Conservation (phyloP, 2,329 filamentous ascomycete genomes). For the Talaromyces sp. region DNA sequence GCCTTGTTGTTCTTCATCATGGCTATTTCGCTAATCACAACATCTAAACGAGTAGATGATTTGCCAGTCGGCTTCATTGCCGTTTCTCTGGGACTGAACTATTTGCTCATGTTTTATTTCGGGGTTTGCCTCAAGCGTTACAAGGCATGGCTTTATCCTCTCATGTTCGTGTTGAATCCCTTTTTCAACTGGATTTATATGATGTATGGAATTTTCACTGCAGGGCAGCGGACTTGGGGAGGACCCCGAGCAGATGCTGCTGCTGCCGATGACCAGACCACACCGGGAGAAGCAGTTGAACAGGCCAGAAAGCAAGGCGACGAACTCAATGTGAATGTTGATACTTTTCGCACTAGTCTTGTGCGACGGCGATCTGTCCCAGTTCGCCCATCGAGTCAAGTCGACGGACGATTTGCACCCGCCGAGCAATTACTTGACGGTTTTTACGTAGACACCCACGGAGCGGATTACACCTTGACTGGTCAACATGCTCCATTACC, state of each 20-base stretch:
- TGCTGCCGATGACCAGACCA: conserved; percentile 73
- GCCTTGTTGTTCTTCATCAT: conserved; percentile 93
- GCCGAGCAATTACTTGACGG: conserved; percentile 69
- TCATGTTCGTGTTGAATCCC: conserved; percentile 95
- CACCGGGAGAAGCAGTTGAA: conserved; percentile 81
- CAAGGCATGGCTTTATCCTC: conserved; percentile 91
- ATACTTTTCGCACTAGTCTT: conserved; percentile 68
- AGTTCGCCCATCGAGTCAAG: conserved; percentile 71
- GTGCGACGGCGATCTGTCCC: conserved; percentile 55
- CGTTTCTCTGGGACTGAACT: conserved; percentile 89
- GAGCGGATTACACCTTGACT: conserved; percentile 63
- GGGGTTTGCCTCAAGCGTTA: conserved; percentile 81
- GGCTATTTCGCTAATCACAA: conserved; percentile 82
- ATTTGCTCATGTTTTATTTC: conserved; percentile 95
- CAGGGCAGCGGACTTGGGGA: conserved; percentile 92
- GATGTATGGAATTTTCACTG: conserved; percentile 94
- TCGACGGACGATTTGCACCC: conserved; percentile 79
- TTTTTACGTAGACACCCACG: conserved; percentile 70
- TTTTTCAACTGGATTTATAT: conserved; percentile 99
- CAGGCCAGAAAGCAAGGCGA: conserved; percentile 77
- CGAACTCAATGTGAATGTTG: conserved; percentile 85
- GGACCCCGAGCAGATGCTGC: conserved; percentile 89
- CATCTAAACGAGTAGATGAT: conserved; percentile 74
- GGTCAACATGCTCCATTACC: conserved; percentile 51
- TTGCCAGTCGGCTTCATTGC: conserved; percentile 92